Base-by-base conservation (phyloP, 1,284 basidiomycete genomes). In the Schizophyllum commune region DNA sequence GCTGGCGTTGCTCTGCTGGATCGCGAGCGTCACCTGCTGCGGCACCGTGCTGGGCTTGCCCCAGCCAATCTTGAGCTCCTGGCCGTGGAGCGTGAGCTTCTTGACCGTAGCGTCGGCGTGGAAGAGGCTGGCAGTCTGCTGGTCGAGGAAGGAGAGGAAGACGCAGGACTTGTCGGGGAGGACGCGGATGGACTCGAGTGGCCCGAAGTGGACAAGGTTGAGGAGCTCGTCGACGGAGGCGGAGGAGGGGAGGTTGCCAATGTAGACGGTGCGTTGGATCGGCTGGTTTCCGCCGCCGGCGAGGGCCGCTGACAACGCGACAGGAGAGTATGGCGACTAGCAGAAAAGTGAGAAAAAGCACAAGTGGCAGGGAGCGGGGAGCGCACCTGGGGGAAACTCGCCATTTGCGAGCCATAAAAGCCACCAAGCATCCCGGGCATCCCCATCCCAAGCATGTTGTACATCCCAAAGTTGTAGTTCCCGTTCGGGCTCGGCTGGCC, bases 101-200 rank as follows among this genome's bases (percentile, higher is more conserved):
- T 96, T 94, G 74, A 97, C 89, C 39, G 90, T 88, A 0, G 95
- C 94, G 69, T 97, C 95, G 56, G 94, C 94, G 70, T 96, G 92
- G 83, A 98, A 98, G 0, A 93, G 93, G 0, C 92, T 91, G 8
- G 95, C 94, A 1, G 92, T 96, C 21, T 86, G 81, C 27, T 89
- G 89, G 64, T 98, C 94, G 57, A 98, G 83, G 85, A 97, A 98
- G 13, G 95, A 98, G 65, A 99, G 86, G 82, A 99, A 99, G 60
- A 97, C 96, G 72, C 96, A 98, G 13, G 90, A 94, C 75, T 98
- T 98, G 74, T 98, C 96, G 52, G 95, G 94, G n/a, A 98, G 83
- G 51, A 99, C 89, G 58, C 94, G 91, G 70, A 98, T 92, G 58
- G 87, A 91, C 74, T 98, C 96, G 66, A 99, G 89, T 0, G 96